phyloP scores from a whole-genome alignment of 2,329 filamentous ascomycete genomes.

The Monosporascus cannonballus region DNA sequence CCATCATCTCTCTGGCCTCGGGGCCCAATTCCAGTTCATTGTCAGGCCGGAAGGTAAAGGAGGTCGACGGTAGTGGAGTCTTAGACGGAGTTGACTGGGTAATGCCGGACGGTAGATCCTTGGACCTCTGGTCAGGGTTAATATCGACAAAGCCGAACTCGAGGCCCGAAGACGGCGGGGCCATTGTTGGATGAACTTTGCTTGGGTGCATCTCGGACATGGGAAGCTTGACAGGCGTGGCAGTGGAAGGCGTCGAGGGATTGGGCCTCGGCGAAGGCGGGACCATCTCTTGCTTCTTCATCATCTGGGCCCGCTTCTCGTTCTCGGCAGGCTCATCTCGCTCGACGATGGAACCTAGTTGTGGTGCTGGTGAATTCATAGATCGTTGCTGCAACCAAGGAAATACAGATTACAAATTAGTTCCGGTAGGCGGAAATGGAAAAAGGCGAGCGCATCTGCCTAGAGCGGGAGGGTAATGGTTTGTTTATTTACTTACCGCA shows the following conservation, averaged over 20 bases:
- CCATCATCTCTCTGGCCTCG: conserved; percentile 55
- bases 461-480: not conserved
- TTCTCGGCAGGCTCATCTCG: conserved; percentile 30
- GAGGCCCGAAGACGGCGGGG: conserved; percentile 71
- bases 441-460: too few species aligned
- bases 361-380: conserved; percentile 25
- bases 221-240: conserved; percentile 62
- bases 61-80: conserved; percentile 44
- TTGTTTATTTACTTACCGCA: conserved; percentile 26
- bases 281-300: conserved; percentile 20
- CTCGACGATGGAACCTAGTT: conserved; percentile 36
- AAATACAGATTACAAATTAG: not conserved
- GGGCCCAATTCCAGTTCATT: conserved; percentile 50
- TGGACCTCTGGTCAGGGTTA: conserved; percentile 46
- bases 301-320: conserved; percentile 16
- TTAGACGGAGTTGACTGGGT: conserved; percentile 61
- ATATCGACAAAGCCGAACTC: conserved; percentile 78
- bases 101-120: conserved; percentile 31
- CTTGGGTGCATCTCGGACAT: conserved; percentile 87
- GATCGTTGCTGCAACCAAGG: conserved; percentile 10
- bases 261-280: conserved; percentile 29
- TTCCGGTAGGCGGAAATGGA: not conserved
- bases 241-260: conserved; percentile 55
- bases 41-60: conserved; percentile 60
- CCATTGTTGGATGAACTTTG: conserved; percentile 70